Evolutionary conservation across 1,284 basidiomycete species (phyloP), one percentile per base, ranked within the genome.

Genomic region (Apiotrichum laibachii): DNA sequence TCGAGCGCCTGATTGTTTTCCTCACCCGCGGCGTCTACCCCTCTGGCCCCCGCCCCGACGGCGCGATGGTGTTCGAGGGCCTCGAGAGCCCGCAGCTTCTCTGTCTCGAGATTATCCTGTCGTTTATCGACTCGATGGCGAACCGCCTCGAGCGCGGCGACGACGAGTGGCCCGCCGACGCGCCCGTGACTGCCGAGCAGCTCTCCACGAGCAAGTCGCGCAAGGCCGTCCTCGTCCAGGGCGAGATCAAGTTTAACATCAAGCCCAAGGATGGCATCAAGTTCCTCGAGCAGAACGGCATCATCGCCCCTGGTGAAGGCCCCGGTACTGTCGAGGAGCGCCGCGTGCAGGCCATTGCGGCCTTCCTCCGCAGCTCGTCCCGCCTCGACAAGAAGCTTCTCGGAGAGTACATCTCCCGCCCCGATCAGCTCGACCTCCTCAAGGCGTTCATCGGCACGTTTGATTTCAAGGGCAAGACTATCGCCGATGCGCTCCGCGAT

Each of bases 401-500:
- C 1, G 96, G 96, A 10, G 96, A 99, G 73, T 99, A 88, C 75
- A 85, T 99, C 52, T 94, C 92, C 5, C 85, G 86, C 55, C 90
- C 91, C 1, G 93, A 96, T 54, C 92, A 95, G 68, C 70, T 88
- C 12, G 90, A 90, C 7, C 78, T 98, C 2, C 79, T 99, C 58
- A 89, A 86, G 72, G 89, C 89, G 11, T 99, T 96, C 78, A 86
- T 99, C 68, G 83, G 83, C 18, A 79, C 93, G 39, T 95, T 98
- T 72, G 89, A 98, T 76, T 99, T 98, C 79, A 84, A 86, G 69
- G 84, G 88, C 67, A 95, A 94, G 88, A 85, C 88, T 12, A 85
- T 97, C 62, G 92, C 92, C 15, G 95, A 99, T 64, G 94, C 93
- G 4, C 86, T 99, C 85, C 85, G 96, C 42, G 93, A 97, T 73